Base-by-base conservation (phyloP, 345 rosid genomes). In the Trapa bicornis region DNA sequence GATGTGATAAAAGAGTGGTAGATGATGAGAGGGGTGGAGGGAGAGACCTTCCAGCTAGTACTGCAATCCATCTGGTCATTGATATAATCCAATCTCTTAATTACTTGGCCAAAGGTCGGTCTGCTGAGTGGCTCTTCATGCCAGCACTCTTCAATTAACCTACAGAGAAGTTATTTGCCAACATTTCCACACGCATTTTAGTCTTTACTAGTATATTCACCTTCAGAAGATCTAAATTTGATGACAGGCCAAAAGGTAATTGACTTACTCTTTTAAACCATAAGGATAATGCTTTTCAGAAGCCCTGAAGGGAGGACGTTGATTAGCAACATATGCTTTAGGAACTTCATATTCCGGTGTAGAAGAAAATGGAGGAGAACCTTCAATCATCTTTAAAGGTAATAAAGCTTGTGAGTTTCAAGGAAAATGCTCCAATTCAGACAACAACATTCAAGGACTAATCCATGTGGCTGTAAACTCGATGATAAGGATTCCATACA, bases 91-190 rank as follows among this genome's bases (percentile, higher is more conserved):
- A 87, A 80, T 65, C 73, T 68, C 66, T 41, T 57, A 45, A 90
- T 83, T 72, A 90, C 86, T 75, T 82, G 77, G 80, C 81, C 64
- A 75, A 90, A 87, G 38, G 85, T 75, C 60, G 96, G 96, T 76
- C 96, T 86, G 75, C 67, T 77, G 52, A 68, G 77, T 72, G 92
- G 85, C 63, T 86, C 87, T 73, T 70, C 76, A 61, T 79, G 80
- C 97, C 97, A 90, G 68, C 94, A 90, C 47, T 86, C 82, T 75
- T 84, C 75, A 61, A 87, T 87, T 71, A 90, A 77, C 76, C 97
- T 90, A 42, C 37, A 65, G 9, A 42, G 14, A 64, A 3, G 60
- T 54, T 0, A 17, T 54, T 3, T 1, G 4, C 60, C 33, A 64
- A 36, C 6, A 61, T 36, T 61, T 38, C 6, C 47, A 39, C 13